A percentile compares a stretch with the other conserved stretches of the same genome.
phyloP scores from a whole-genome alignment of 2,329 filamentous ascomycete species.

The Albifimbria verrucaria region DNA sequence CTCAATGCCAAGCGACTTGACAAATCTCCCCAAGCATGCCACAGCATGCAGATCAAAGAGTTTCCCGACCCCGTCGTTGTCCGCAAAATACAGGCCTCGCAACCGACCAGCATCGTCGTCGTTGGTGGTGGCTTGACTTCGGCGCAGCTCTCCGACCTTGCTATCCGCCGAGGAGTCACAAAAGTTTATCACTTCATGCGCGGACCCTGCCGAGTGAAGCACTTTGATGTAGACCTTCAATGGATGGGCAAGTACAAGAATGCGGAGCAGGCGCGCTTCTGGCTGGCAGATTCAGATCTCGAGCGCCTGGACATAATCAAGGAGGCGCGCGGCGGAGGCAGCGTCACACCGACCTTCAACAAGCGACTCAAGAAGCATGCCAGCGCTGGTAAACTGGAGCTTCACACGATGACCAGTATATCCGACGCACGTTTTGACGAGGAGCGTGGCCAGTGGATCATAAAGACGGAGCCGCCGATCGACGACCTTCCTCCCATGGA shows the following conservation, averaged over 20 bases:
- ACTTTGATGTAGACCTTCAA: slow-evolving; percentile 71
- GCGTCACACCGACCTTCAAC: slow-evolving; percentile 65
- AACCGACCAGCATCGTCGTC: slow-evolving; percentile 62
- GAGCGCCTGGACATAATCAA: slow-evolving; percentile 65
- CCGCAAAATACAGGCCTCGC: slow-evolving; percentile 46
- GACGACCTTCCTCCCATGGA: slow-evolving; percentile 54
- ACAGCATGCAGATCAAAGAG: slow-evolving; percentile 60
- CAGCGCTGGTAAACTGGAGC: slow-evolving; percentile 44
- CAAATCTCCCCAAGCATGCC: slow-evolving; percentile 48
- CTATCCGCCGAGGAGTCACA: slow-evolving; percentile 59
- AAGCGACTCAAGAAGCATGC: slow-evolving; percentile 64
- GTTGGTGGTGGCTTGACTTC: slow-evolving; percentile 75
- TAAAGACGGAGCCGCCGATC: slow-evolving; percentile 52
- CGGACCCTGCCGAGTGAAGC: slow-evolving; percentile 58
- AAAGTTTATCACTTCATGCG: slow-evolving; percentile 72
- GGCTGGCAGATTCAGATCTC: slow-evolving; percentile 69
- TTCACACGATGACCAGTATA: slow-evolving; percentile 59
- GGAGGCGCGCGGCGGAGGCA: slow-evolving; percentile 70
- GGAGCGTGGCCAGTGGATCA: slow-evolving; percentile 28
- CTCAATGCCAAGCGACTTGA: slow-evolving; percentile 22
- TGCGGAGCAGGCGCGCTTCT: slow-evolving; percentile 71
- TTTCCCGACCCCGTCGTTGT: slow-evolving; percentile 54
- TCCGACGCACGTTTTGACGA: slow-evolving; percentile 45
- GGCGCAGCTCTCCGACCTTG: slow-evolving; percentile 68
- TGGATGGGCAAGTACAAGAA: slow-evolving; percentile 86